Percentiles rank a stretch among this genome's conserved stretches.
phyloP scores from a whole-genome alignment of 2,329 filamentous ascomycete species.

The Phialophora tarda region DNA sequence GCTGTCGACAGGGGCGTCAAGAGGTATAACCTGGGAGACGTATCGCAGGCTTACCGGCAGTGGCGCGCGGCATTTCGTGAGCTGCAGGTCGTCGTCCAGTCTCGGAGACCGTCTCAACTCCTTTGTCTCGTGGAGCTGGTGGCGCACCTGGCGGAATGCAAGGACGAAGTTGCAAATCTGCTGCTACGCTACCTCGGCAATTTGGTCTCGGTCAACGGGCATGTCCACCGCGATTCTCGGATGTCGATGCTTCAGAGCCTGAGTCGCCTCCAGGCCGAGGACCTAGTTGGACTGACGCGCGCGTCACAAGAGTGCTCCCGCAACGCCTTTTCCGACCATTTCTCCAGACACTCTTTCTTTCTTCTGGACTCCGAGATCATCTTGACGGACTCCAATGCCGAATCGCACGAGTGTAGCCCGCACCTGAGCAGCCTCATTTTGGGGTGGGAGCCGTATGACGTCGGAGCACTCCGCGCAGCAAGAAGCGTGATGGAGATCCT shows the following conservation, averaged over 20 bases:
- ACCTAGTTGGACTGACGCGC: background rate
- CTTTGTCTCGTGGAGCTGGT: slow-evolving; percentile 14
- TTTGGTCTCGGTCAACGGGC: background rate
- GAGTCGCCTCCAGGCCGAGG: slow-evolving; percentile 4
- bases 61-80: slow-evolving; percentile 10
- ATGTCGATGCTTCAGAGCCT: background rate
- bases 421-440: background rate
- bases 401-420: background rate
- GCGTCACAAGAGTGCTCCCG: slow-evolving; percentile 6
- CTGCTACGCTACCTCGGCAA: slow-evolving; percentile 10
- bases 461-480: slow-evolving; percentile 1
- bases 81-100: slow-evolving; percentile 3
- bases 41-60: slow-evolving; percentile 20
- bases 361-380: slow-evolving; percentile 17
- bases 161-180: slow-evolving; percentile 7
- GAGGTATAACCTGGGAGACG: slow-evolving; percentile 11
- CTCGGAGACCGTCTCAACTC: slow-evolving; percentile 11
- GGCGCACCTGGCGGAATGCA: slow-evolving; percentile 9
- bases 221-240: background rate
- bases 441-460: background rate
- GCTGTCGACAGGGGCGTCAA: slow-evolving; percentile 13
- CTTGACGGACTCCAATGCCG: background rate
- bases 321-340: slow-evolving; percentile 1
- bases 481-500: slow-evolving; percentile 14
- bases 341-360: slow-evolving; percentile 9